Conservation (phyloP, 805 yeast genomes). For the Ogataea henricii region DNA sequence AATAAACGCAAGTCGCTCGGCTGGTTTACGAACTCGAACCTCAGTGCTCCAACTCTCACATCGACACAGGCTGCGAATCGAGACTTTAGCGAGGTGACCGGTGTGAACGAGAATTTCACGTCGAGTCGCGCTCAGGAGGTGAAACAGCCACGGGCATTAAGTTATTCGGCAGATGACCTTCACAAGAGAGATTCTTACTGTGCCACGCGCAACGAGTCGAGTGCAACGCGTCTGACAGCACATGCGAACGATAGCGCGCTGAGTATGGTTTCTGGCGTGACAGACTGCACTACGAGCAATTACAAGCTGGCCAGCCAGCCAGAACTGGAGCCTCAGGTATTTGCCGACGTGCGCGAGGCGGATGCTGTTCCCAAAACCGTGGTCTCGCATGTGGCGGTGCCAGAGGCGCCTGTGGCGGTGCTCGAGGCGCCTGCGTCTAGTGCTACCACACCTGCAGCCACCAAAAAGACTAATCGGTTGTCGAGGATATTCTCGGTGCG, state of each 20-base stretch:
- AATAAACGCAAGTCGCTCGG: constrained; percentile 24
- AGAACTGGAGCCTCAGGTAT: background rate
- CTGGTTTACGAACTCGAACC: constrained; percentile 28
- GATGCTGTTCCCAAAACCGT: constrained; percentile 1
- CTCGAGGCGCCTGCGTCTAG: background rate
- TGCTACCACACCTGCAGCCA: background rate
- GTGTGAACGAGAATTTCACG: background rate
- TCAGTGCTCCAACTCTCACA: constrained; percentile 20
- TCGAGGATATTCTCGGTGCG: constrained; percentile 29
- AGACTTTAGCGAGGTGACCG: background rate
- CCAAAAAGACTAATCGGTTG: constrained; percentile 23
- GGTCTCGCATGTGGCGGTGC: background rate
- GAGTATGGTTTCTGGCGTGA: constrained; percentile 1
- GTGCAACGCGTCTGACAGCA: background rate
- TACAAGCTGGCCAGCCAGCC: constrained; percentile 11
- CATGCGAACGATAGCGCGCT: constrained; percentile 1
- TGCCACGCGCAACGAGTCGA: background rate
- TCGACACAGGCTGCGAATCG: background rate
- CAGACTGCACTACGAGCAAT: constrained; percentile 2
- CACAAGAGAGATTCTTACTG: background rate
- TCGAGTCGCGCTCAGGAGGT: background rate
- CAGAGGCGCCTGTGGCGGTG: background rate
- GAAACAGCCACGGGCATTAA: constrained; percentile 3
- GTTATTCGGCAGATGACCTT: constrained; percentile 13
- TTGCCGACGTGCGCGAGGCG: constrained; percentile 5